A percentile compares a stretch with the other conserved stretches of the same genome.
These are phyloP conservation scores for Cicer judaicum DNA, from an alignment of 306 rosid genomes.

Conservation along the genomic window DNA sequence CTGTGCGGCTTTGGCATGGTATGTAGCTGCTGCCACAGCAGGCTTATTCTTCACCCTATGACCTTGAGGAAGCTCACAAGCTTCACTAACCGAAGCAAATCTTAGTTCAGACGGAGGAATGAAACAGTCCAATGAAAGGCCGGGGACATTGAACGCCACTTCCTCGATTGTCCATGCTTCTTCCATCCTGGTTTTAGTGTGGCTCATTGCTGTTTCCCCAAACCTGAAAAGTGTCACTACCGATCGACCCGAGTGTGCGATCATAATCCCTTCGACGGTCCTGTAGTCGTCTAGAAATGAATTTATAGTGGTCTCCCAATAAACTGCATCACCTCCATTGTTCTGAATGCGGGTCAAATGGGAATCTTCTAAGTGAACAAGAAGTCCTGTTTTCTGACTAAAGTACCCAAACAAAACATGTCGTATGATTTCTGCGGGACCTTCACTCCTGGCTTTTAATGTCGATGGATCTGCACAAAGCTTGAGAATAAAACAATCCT, in stretches of 20 bases:
- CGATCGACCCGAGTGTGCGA: conserved; percentile 94
- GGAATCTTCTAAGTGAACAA: conserved; percentile 94
- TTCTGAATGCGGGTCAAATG: conserved; percentile 98
- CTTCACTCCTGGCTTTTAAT: conserved; percentile 95
- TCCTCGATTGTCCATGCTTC: conserved; percentile 99
- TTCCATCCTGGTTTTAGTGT: conserved; percentile 97
- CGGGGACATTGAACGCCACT: conserved; percentile 95
- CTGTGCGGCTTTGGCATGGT: conserved; percentile 71
- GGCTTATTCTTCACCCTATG: conserved; percentile 63
- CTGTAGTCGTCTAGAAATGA: conserved; percentile 90
- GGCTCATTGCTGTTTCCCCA: conserved; percentile 99
- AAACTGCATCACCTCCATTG: conserved; percentile 96
- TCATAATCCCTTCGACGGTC: conserved; percentile 91
- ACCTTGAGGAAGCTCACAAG: conserved; percentile 75
- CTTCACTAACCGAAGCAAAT: conserved; percentile 88
- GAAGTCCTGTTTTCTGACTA: conserved; percentile 97
- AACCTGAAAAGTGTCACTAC: conserved; percentile 97
- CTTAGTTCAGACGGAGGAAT: conserved; percentile 96
- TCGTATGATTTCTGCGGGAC: conserved; percentile 97
- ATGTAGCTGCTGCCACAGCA: conserved; percentile 57
- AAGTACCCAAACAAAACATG: conserved; percentile 97
- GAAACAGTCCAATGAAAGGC: conserved; percentile 92
- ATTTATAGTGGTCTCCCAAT: conserved; percentile 99
- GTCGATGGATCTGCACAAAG: conserved; percentile 90
- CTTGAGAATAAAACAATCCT: conserved; percentile 97